Evolutionary conservation across 2,329 filamentous ascomycete species (phyloP).

Genomic region (Claviceps sp.): DNA sequence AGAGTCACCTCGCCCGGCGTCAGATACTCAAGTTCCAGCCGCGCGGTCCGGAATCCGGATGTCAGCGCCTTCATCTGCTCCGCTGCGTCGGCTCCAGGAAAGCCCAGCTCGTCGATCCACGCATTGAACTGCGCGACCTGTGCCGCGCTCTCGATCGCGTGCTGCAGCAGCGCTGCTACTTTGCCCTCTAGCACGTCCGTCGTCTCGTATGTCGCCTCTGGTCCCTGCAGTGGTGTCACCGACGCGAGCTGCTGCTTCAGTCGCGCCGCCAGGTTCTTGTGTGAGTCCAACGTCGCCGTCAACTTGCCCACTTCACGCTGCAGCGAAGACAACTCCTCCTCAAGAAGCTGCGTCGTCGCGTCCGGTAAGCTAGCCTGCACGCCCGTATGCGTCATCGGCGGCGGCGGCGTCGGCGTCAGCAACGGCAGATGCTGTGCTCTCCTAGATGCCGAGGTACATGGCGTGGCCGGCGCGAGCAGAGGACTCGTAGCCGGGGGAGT

Average conservation of each 20-base stretch:
- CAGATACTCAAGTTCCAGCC: slow-evolving; percentile 49
- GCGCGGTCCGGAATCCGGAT: slow-evolving; percentile 38
- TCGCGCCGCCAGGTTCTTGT: slow-evolving; percentile 27
- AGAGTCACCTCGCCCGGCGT: slow-evolving; percentile 44
- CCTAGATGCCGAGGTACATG: too few species aligned
- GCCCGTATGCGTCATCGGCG: slow-evolving; percentile 15
- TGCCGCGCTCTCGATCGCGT: slow-evolving; percentile 34
- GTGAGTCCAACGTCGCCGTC: slow-evolving; percentile 31
- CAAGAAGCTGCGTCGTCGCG: slow-evolving; percentile 25
- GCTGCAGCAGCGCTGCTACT: slow-evolving; percentile 29
- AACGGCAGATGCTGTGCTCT: slow-evolving; percentile 15
- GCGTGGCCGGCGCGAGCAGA: slow-evolving; percentile 15
- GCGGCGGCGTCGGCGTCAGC: slow-evolving; percentile 6
- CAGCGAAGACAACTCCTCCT: slow-evolving; percentile 34
- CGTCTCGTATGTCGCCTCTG: background rate
- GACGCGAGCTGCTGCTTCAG: slow-evolving; percentile 23
- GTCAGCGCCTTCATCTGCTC: slow-evolving; percentile 36
- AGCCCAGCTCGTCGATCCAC: slow-evolving; percentile 36
- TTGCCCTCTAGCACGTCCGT: slow-evolving; percentile 24
- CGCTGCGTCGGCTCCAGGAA: slow-evolving; percentile 31
- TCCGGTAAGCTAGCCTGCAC: slow-evolving; percentile 31
- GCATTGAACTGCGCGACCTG: slow-evolving; percentile 31
- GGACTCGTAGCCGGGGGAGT: slow-evolving; percentile 44
- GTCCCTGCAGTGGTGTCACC: slow-evolving; percentile 4
- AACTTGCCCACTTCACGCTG: slow-evolving; percentile 35